Base-by-base conservation (phyloP, 192 early-diverging fungal genomes). In the Coemansia sp. region DNA sequence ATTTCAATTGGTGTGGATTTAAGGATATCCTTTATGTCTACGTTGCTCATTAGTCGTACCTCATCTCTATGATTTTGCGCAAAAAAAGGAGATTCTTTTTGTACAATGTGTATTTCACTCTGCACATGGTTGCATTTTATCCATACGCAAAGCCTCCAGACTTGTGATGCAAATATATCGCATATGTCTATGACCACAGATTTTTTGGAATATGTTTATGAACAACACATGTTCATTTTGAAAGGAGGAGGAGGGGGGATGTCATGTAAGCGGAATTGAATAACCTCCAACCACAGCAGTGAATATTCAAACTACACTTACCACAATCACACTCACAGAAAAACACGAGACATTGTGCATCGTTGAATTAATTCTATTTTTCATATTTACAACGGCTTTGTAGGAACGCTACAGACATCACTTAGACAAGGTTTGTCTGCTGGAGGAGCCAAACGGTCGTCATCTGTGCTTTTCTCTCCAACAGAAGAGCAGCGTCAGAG, bases 401-500 rank as follows among this genome's bases (percentile, higher is more conserved):
- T 56, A 54, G 62, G 53, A 21, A 23, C 44, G 30, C 19, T 49
- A 34, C 51, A 32, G 5, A 28, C 34, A 16, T 14, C 68, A 9
- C 31, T 62, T 51, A 57, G 49, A 21, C 68, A 60, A n/a, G 54
- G 16, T 26, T 24, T 41, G 8, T 53, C 67, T 24, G 9, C 63
- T 4, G 60, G 34, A 4, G 69, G 70, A 23, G 79, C 74, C 19
- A 82, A 82, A 70, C 70, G 79, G 32, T 60, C 79, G 23, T 62
- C 64, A 21, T 76, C 79, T 2, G 74, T 70, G 60, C 65, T 82
- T 27, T 82, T 73, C 27, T 73, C 74, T 24, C 79, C 79, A 7
- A 73, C 79, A 10, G 82, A 83, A 7, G 77, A 80, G 59, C 82
- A 80, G 57, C 69, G 82, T 4, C 73, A 67, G 53, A 51, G 77